A percentile compares a stretch with the other conserved stretches of the same genome.
Conservation (phyloP, 768 basidiomycete genomes). For the Kwoniella botswanensis region DNA sequence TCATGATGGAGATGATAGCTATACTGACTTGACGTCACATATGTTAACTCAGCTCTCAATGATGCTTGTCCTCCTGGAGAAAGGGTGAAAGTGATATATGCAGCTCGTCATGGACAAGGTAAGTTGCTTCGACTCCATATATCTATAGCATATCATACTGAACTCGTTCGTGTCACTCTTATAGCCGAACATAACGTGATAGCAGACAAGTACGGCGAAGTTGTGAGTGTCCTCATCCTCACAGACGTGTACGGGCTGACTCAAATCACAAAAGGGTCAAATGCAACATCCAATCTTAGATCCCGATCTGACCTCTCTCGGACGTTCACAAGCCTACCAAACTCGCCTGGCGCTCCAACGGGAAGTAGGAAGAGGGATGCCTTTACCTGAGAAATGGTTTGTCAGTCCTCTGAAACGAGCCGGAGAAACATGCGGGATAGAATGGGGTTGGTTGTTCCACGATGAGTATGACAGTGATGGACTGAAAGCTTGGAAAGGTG, state of each 20-base stretch:
- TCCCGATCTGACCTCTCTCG: conserved; percentile 33
- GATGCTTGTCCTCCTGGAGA: conserved; percentile 24
- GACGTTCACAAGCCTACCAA: conserved; percentile 27
- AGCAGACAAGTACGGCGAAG: conserved; percentile 18
- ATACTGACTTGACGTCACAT: neutral
- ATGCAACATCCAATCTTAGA: conserved; percentile 24
- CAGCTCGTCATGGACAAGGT: conserved; percentile 45
- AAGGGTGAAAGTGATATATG: conserved; percentile 37
- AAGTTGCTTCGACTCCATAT: neutral
- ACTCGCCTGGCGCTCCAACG: conserved; percentile 25
- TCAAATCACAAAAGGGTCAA: conserved; percentile 10
- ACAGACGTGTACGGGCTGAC: too few relatives aligned
- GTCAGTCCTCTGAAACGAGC: conserved; percentile 32
- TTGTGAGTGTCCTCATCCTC: conserved; percentile 6
- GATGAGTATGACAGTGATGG: conserved; percentile 8
- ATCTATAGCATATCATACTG: neutral
- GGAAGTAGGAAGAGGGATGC: conserved; percentile 31
- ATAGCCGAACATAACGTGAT: conserved; percentile 41
- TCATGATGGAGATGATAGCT: neutral
- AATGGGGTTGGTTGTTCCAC: conserved; percentile 37
- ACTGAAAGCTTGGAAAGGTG: conserved; percentile 2
- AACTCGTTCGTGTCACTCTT: neutral
- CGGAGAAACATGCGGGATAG: conserved; percentile 36
- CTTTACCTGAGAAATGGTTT: conserved; percentile 32
- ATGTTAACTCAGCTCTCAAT: conserved; percentile 20